Base-by-base conservation (phyloP, 2,329 filamentous ascomycete genomes). In the Amauroascus niger region DNA sequence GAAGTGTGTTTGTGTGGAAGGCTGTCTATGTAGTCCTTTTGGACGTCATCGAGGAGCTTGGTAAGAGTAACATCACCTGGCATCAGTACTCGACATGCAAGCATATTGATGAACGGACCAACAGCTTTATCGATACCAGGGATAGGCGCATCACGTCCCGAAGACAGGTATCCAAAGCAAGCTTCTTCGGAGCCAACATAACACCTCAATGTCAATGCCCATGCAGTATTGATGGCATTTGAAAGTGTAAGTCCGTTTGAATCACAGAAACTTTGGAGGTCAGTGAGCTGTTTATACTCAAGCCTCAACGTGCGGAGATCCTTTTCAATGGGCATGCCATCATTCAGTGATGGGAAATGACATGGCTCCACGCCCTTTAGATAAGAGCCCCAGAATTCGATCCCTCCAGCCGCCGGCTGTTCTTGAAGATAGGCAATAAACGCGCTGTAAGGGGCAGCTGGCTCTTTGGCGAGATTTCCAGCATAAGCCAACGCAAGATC, bases 171-270 rank as follows among this genome's bases (percentile, higher is more conserved):
- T 7, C 59, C 59, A 46, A 62, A 62, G 28, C 60, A 62, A 11
- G 75, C 57, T 13, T 96, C 79, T 16, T 93, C 71, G 0, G 88
- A 88, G 6, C 88, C 75, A 0, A 80, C 80, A 59, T 78, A 69
- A 30, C 73, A 73, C 16, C 78, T 76, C 0, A 95, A 69, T 0
- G 82, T 80, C 1, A 79, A 74, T 0, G 82, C 70, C 85, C 90
- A 95, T 1, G 83, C 74, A 2, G 86, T 83, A 66, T 95, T 86
- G 2, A 90, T 73, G 0, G 71, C 69, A 54, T 76, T 78, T 1
- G 76, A 71, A 1, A 78, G 53, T 0, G 76, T 79, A 16, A 78
- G 64, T 3, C 71, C 71, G 46, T 69, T 63, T 6, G 63, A 59
- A 37, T 73, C 70, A 56, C 75, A 78, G 8, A 67, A 62, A 0